A percentile compares a stretch with the other conserved stretches of the same genome.
These are phyloP conservation scores for Claviceps lovelessii DNA, from an alignment of 2,329 filamentous ascomycete genomes.

Conservation along the genomic window DNA sequence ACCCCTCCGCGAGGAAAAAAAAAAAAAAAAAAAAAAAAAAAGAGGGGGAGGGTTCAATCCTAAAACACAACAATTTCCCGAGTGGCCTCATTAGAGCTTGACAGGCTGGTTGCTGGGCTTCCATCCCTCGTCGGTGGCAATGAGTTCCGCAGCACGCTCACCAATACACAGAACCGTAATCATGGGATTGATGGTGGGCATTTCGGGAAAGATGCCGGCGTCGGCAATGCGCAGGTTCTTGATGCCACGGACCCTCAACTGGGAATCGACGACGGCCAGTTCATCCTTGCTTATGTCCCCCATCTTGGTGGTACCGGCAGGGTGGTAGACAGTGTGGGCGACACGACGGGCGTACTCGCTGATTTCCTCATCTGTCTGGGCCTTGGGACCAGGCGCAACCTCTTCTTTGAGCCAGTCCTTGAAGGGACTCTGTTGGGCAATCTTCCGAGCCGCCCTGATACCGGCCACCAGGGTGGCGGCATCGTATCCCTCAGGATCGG, in stretches of 20 bases:
- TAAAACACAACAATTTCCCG: neutral
- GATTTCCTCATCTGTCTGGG: conserved; percentile 66
- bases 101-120: conserved; percentile 19
- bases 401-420: conserved; percentile 71
- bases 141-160: conserved; percentile 72
- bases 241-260: conserved; percentile 58
- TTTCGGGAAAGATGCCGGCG: conserved; percentile 76
- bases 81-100: conserved; percentile 14
- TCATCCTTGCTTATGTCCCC: conserved; percentile 54
- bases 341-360: conserved; percentile 67
- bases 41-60: no score
- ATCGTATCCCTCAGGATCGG: conserved; percentile 72
- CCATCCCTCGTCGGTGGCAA: conserved; percentile 50
- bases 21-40: neutral
- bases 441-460: conserved; percentile 60
- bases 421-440: conserved; percentile 64
- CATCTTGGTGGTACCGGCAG: conserved; percentile 83
- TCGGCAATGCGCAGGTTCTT: conserved; percentile 67
- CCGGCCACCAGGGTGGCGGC: conserved; percentile 67
- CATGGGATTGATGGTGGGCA: conserved; percentile 82
- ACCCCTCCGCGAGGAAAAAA: neutral
- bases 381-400: conserved; percentile 59
- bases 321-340: conserved; percentile 84
- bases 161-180: conserved; percentile 73
- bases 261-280: conserved; percentile 65